Conservation (phyloP, 352 stramenopile species). For the Globisporangium spiculum region DNA sequence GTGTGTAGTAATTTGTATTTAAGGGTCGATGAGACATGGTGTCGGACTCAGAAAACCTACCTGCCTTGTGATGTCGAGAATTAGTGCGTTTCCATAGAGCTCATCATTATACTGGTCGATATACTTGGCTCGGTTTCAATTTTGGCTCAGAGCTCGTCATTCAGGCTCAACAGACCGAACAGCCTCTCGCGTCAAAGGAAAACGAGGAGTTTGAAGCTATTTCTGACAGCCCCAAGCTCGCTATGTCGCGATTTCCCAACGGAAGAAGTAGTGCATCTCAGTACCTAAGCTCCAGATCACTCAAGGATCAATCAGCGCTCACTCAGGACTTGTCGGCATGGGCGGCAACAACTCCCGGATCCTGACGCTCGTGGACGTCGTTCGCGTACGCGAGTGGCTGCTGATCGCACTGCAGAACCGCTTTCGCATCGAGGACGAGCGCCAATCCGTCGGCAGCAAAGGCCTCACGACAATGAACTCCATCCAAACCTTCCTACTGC, state of each 20-base stretch:
- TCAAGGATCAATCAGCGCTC: background rate
- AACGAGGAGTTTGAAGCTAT: background rate
- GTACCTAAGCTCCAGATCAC: background rate
- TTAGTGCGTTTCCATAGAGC: background rate
- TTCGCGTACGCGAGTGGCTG: conserved; percentile 30
- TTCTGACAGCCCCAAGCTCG: background rate
- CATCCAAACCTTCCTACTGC: conserved; percentile 17
- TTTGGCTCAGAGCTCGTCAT: too few relatives aligned
- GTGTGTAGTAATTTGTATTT: background rate
- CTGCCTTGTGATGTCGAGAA: background rate
- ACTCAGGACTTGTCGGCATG: conserved; percentile 20
- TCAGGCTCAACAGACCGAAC: too few relatives aligned
- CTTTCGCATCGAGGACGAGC: conserved; percentile 10
- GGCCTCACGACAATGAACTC: conserved; percentile 4
- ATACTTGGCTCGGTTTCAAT: too few relatives aligned
- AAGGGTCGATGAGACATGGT: background rate
- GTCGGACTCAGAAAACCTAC: background rate
- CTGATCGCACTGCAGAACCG: conserved; percentile 27
- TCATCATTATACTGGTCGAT: too few relatives aligned
- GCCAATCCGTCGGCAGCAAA: background rate
- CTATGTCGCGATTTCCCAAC: background rate
- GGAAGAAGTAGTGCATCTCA: background rate
- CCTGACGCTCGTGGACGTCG: conserved; percentile 27
- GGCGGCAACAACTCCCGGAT: conserved; percentile 26
- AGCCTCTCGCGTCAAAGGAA: too few relatives aligned